Conservation (phyloP, 2,329 filamentous ascomycete genomes). For the Fusarium azukiicola region DNA sequence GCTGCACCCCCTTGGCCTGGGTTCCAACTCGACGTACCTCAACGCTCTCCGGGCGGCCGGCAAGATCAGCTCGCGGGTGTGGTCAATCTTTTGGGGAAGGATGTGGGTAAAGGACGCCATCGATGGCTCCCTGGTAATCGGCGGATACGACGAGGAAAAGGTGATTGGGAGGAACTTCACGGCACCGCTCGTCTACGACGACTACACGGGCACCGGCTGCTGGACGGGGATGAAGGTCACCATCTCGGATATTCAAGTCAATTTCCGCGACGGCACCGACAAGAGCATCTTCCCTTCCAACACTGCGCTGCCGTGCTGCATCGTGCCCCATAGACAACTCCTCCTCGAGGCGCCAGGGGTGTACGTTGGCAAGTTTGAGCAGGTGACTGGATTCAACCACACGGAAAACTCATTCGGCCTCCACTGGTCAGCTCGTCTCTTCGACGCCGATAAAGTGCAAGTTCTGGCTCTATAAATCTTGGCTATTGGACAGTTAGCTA, state of each 20-base stretch:
- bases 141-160: slow-evolving; percentile 61
- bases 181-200: slow-evolving; percentile 42
- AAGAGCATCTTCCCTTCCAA: slow-evolving; percentile 53
- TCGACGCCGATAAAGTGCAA: slow-evolving; percentile 40
- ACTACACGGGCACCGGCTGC: slow-evolving; percentile 45
- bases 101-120: slow-evolving; percentile 54
- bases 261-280: slow-evolving; percentile 53
- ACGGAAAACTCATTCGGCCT: slow-evolving; percentile 37
- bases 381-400: slow-evolving; percentile 29
- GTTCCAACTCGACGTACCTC: slow-evolving; percentile 57
- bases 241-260: slow-evolving; percentile 52
- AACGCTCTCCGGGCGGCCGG: slow-evolving; percentile 48
- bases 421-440: slow-evolving; percentile 43
- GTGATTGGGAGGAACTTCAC: slow-evolving; percentile 55
- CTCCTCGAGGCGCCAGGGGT: slow-evolving; percentile 53
- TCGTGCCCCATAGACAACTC: slow-evolving; percentile 57
- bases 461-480: background rate
- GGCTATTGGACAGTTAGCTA: accelerated
- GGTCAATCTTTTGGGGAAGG: slow-evolving; percentile 63
- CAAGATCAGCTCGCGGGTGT: slow-evolving; percentile 55
- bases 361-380: slow-evolving; percentile 49
- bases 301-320: slow-evolving; percentile 51
- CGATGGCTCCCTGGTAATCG: slow-evolving; percentile 58
- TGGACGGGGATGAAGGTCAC: slow-evolving; percentile 51
- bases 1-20: slow-evolving; percentile 55